Base-by-base conservation (phyloP, 192 early-diverging fungal genomes). In the Allomyces macrogynus region DNA sequence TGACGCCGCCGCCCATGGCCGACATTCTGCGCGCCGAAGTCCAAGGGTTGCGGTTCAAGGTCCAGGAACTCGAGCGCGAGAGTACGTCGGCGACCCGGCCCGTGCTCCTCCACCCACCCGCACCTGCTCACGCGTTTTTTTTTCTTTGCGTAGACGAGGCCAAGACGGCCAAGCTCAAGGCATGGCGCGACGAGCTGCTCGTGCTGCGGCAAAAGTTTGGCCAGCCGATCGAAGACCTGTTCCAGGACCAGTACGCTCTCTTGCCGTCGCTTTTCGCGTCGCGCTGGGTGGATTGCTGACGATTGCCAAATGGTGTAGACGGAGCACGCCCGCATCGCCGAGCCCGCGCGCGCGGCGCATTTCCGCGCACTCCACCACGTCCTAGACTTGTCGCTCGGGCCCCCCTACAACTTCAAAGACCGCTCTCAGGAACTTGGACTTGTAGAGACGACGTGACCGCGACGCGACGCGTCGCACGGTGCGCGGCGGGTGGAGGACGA, bases 61-160 rank as follows among this genome's bases (percentile, higher is more conserved):
- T 74, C 23, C 66, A 74, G n/a, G 72, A 74, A 43, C 72, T 74
- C 23, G 72, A 74, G 62, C 69, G 72, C 10, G 72, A 74, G 71
- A 69, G 72, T 74, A 66, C 64, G 69, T 22, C 5, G 18, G 2
- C 12, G 23, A 0, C 9, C 23, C 23, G 1, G 20, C 23, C 23
- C 22, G 24, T 4, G 0, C 5, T 43, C 54, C 1, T n/a, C 32
- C 16, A 14, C 1, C 54, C 12, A 23, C 27, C 32, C 14, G 40
- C 23, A 24, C 24, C 60, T 64, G 16, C 22, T n/a, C 49, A 57
- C 16, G 49, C 20, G 16, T 57, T 10, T 5, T 14, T 10, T 5
- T 14, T 4, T 20, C 20, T 4, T 20, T 5, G 49, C 12, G 20
- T 57, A 74, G 72, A 70, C 63, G 18, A 71, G 27, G 67, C 67